Evolutionary conservation across 495 filamentous ascomycete species (phyloP), one percentile per base, ranked within the genome.

Genomic region (Lindgomyces ingoldianus): DNA sequence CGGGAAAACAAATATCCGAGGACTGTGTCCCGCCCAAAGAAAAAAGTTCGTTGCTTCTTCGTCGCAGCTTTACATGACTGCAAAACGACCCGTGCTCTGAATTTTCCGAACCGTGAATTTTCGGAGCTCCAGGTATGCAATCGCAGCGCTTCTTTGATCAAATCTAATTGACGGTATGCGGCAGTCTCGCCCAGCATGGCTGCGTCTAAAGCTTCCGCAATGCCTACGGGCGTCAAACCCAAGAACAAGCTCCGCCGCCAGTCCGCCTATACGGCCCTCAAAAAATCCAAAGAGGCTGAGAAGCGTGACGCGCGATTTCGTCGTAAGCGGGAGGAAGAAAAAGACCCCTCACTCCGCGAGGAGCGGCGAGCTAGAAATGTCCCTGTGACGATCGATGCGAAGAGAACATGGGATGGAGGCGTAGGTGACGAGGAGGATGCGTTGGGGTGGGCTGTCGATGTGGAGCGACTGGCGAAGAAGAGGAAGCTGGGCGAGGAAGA

Each of bases 381-480:
- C 41, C 91, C 94, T 1, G 73, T 85, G 41, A 96, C 91, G 1
- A 83, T 97, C 22, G 94, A 98, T 64, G 84, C 86, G 48, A 97
- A 96, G 81, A 79, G 94, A 72, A 85, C 90, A 53, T 98, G 93
- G 93, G 94, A 98, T 70, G 89, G 95, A 41, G 84, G 88, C n/a
- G 89, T 89, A 58, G 87, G 88, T 47, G 91, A 90, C 65, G 82
- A 84, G 67, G 76, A 68, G 57, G 75, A 74, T 62, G 69, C 61
- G 24, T 77, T 96, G 45, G 88, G 89, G 24, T 74, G 88, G 61
- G 89, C 86, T 56, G 87, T 95, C 9, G 89, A 96, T 74, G 82
- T 93, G 2, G 65, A 68, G 72, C 81, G 86, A 68, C 79, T 89
- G 73, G 93, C 90, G 79, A 80, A 87, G 67, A 81, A 84, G 70